A percentile compares a stretch with the other conserved stretches of the same genome.
These are phyloP conservation scores for Acanthamoeba culbertsoni DNA, from an alignment of 208 protist species.

Conservation along the genomic window DNA sequence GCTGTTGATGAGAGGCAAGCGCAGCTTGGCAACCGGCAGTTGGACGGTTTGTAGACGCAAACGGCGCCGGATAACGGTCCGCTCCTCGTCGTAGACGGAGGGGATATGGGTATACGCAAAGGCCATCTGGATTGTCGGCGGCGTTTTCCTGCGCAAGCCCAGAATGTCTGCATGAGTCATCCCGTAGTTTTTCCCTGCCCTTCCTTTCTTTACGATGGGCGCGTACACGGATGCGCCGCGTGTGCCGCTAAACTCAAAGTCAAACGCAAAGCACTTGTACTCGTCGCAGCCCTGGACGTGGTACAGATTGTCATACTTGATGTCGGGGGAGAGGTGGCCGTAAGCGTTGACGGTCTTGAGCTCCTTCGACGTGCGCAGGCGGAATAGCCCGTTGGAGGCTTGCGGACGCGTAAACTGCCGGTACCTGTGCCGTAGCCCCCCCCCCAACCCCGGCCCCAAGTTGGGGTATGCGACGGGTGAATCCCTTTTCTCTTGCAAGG, in stretches of 20 bases:
- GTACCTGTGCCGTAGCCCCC: too few species aligned
- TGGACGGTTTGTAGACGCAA: conserved; percentile 36
- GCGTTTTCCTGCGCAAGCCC: not conserved
- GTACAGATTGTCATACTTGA: conserved; percentile 58
- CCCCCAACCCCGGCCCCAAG: too few species aligned
- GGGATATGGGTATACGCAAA: conserved; percentile 59
- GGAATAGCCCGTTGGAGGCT: not conserved
- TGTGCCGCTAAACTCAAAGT: conserved; percentile 40
- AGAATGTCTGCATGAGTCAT: too few species aligned
- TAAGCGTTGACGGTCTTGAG: not conserved
- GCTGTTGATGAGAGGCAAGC: not conserved
- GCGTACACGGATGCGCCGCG: not conserved
- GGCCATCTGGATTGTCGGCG: conserved; percentile 34
- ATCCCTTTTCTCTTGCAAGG: too few species aligned
- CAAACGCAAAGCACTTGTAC: conserved; percentile 50
- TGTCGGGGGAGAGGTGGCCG: conserved; percentile 2
- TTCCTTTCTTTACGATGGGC: not conserved
- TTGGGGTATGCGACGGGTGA: too few species aligned
- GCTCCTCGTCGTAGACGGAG: conserved; percentile 12
- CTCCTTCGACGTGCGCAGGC: conserved; percentile 51
- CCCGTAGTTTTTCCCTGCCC: too few species aligned
- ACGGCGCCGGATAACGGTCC: not conserved
- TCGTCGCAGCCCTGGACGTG: conserved; percentile 38
- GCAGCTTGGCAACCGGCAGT: not conserved
- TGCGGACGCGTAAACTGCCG: conserved; percentile 42